These are phyloP conservation scores for Kalmusia sp. DNA, from an alignment of 2,329 filamentous ascomycete species.

Conservation along the genomic window DNA sequence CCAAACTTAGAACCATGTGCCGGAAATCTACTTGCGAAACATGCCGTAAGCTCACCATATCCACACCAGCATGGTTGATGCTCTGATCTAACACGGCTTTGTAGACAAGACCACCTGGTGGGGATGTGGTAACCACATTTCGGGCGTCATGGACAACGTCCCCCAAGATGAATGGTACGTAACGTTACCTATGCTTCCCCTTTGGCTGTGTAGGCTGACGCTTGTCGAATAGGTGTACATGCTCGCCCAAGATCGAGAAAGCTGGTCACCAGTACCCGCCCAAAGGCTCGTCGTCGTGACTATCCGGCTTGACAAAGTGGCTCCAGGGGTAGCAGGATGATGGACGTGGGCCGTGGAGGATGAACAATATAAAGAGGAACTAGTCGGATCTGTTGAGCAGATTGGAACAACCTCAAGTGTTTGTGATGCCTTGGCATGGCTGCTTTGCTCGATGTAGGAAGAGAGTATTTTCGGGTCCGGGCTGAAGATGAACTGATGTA, in stretches of 20 bases:
- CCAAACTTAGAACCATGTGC: not conserved
- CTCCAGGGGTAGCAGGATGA: not conserved
- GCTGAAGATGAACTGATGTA: not conserved
- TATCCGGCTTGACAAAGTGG: conserved; percentile 16
- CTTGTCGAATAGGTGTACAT: conserved; percentile 58
- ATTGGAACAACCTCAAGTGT: no score
- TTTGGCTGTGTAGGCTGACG: no score
- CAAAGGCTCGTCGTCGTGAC: conserved; percentile 55
- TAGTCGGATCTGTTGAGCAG: not conserved
- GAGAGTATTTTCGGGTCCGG: no score
- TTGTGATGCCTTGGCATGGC: no score
- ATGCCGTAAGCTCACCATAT: conserved; percentile 4
- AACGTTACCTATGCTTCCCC: no score
- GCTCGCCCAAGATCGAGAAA: conserved; percentile 67
- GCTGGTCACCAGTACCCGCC: conserved; percentile 71
- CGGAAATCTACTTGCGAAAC: conserved; percentile 7
- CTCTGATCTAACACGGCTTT: conserved; percentile 3
- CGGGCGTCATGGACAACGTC: conserved; percentile 67
- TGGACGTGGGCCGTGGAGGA: not conserved
- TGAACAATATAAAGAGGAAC: no score
- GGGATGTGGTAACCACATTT: conserved; percentile 69
- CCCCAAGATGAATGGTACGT: conserved; percentile 67
- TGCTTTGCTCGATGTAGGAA: no score
- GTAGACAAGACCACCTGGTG: conserved; percentile 67
- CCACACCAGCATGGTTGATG: not conserved